phyloP scores from a whole-genome alignment of 2,329 filamentous ascomycete species.

The Sporothrix pseudoabietina region DNA sequence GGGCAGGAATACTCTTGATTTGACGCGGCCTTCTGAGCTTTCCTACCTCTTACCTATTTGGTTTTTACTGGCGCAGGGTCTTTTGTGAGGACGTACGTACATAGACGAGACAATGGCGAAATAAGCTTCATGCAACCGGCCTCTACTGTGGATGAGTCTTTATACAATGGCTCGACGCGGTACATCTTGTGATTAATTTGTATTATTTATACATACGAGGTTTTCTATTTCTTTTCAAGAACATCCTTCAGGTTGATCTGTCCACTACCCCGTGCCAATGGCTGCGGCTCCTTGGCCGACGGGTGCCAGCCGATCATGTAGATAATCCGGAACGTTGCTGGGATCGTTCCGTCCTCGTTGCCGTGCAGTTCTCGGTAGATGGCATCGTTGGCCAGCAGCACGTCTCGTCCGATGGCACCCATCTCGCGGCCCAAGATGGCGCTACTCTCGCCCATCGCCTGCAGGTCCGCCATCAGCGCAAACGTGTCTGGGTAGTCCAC shows the following conservation, averaged over 20 bases:
- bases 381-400: constrained; percentile 80
- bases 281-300: constrained; percentile 74
- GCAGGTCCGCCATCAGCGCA: constrained; percentile 88
- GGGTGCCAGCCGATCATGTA: constrained; percentile 99
- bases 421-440: constrained; percentile 83
- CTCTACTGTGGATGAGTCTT: background rate
- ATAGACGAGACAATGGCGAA: constrained; percentile 13
- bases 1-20: background rate
- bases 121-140: background rate
- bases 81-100: background rate
- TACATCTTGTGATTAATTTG: background rate
- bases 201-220: background rate
- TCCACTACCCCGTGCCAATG: constrained; percentile 79
- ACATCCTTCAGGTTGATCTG: constrained; percentile 88
- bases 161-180: background rate
- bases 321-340: constrained; percentile 91
- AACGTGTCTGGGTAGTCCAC: constrained; percentile 92
- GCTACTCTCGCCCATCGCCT: constrained; percentile 95
- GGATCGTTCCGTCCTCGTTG: constrained; percentile 73
- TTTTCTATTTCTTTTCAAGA: constrained; percentile 50
- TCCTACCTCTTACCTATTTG: background rate
- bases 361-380: constrained; percentile 90
- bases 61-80: background rate
- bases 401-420: constrained; percentile 75
- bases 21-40: background rate